Evolutionary conservation across 208 protist genomes (phyloP).

Genomic region (Trypanosoma melophagium): DNA sequence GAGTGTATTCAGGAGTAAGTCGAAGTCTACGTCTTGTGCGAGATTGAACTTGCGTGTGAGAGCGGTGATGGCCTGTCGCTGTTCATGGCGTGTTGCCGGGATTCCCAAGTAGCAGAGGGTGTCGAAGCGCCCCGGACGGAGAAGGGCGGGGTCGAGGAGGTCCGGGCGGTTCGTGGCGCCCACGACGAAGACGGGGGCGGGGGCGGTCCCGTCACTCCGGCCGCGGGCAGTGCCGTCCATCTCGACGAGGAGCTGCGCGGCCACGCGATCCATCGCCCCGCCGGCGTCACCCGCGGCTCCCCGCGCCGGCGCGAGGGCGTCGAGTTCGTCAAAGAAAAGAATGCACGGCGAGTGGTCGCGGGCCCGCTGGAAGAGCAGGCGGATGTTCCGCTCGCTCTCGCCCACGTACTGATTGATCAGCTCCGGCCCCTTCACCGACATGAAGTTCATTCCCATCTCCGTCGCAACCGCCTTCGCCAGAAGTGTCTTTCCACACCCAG

Average conservation of each 20-base stretch:
- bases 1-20: slow-evolving; percentile 60
- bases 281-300: slow-evolving; percentile 87
- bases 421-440: slow-evolving; percentile 94
- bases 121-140: slow-evolving; percentile 92
- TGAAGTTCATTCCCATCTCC: slow-evolving; percentile 94
- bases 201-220: slow-evolving; percentile 63
- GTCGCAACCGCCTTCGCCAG: slow-evolving; percentile 93
- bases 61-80: slow-evolving; percentile 73
- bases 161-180: slow-evolving; percentile 92
- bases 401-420: slow-evolving; percentile 95
- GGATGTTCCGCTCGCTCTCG: slow-evolving; percentile 91
- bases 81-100: slow-evolving; percentile 69
- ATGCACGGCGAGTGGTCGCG: slow-evolving; percentile 90
- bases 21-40: slow-evolving; percentile 56
- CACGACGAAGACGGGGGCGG: slow-evolving; percentile 91
- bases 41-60: slow-evolving; percentile 87
- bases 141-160: slow-evolving; percentile 88
- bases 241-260: slow-evolving; percentile 92
- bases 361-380: slow-evolving; percentile 86
- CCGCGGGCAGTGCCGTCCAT: slow-evolving; percentile 85
- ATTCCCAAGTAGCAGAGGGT: slow-evolving; percentile 88
- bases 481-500: slow-evolving; percentile 94
- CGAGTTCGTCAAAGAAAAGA: slow-evolving; percentile 94
- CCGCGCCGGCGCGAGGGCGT: slow-evolving; percentile 86
- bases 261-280: slow-evolving; percentile 93